A percentile compares a stretch with the other conserved stretches of the same genome.
phyloP scores from a whole-genome alignment of 2,329 filamentous ascomycete genomes.

The Orbilia blumenaviensis region DNA sequence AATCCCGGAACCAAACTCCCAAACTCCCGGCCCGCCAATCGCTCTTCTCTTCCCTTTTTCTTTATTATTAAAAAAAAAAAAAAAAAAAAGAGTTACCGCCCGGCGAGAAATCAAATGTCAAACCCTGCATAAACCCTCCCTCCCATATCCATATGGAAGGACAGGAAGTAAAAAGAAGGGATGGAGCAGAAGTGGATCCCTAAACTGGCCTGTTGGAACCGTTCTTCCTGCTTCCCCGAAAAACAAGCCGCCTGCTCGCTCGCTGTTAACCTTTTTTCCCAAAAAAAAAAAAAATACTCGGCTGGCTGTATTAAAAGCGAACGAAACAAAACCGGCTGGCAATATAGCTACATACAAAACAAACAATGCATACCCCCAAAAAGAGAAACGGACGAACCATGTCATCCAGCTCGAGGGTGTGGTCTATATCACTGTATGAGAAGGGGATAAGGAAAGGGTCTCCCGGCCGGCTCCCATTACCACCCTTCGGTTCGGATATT shows the following conservation, averaged over 20 bases:
- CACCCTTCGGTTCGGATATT: conserved; percentile 7
- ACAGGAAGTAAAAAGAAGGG: too few species aligned
- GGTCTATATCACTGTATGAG: neutral
- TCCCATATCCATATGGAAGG: neutral
- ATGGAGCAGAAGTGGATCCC: neutral
- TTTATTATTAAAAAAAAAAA: too few species aligned
- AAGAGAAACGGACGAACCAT: neutral
- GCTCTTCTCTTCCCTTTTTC: too few species aligned
- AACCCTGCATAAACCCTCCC: too few species aligned
- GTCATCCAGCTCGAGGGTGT: neutral
- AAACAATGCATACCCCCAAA: neutral
- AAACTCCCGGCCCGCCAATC: too few species aligned
- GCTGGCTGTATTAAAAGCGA: too few species aligned
- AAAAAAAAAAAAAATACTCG: neutral
- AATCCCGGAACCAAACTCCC: neutral
- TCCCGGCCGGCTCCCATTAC: conserved; percentile 15
- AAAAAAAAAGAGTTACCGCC: too few species aligned
- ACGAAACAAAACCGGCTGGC: too few species aligned
- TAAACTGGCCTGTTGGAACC: neutral
- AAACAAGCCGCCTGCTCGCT: conserved; percentile 7
- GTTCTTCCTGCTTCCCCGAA: conserved; percentile 26
- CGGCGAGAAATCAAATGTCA: too few species aligned
- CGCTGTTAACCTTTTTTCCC: too few species aligned
- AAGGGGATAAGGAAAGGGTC: neutral
- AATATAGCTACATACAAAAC: too few species aligned